These are phyloP conservation scores for Termitomyces bulborhizus DNA, from an alignment of 768 basidiomycete species.

Conservation along the genomic window DNA sequence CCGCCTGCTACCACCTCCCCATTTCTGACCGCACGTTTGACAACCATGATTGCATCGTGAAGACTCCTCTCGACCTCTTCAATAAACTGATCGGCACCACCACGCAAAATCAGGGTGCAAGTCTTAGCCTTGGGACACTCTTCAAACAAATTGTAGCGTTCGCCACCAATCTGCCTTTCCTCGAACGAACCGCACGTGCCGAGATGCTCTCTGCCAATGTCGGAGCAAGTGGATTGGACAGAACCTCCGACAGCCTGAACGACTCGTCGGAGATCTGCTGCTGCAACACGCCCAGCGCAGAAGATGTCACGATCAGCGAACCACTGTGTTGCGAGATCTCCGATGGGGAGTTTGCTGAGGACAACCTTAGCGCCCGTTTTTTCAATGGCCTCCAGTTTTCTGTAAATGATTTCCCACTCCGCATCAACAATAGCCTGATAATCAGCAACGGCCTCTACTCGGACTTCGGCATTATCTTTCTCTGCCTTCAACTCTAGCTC, in stretches of 20 bases:
- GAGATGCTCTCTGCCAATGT: slow-evolving; percentile 84
- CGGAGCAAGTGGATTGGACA: slow-evolving; percentile 92
- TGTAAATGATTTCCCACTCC: slow-evolving; percentile 99
- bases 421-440: slow-evolving; percentile 99
- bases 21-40: slow-evolving; percentile 93
- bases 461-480: slow-evolving; percentile 98
- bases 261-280: slow-evolving; percentile 86
- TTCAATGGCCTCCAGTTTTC: slow-evolving; percentile 93
- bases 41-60: slow-evolving; percentile 99
- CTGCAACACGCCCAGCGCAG: slow-evolving; percentile 93
- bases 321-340: slow-evolving; percentile 98
- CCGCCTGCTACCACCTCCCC: slow-evolving; percentile 97
- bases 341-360: slow-evolving; percentile 95
- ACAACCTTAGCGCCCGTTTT: slow-evolving; percentile 97
- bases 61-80: slow-evolving; percentile 96
- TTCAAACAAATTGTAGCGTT: slow-evolving; percentile 94
- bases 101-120: slow-evolving; percentile 89
- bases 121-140: slow-evolving; percentile 92
- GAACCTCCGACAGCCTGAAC: slow-evolving; percentile 95
- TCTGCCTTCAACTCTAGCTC: slow-evolving; percentile 98
- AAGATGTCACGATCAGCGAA: slow-evolving; percentile 99
- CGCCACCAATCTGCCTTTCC: slow-evolving; percentile 94
- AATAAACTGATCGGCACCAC: slow-evolving; percentile 98
- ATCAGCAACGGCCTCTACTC: slow-evolving; percentile 94
- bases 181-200: slow-evolving; percentile 92